Base-by-base conservation (phyloP, 805 yeast species). In the Candida ovalis region DNA sequence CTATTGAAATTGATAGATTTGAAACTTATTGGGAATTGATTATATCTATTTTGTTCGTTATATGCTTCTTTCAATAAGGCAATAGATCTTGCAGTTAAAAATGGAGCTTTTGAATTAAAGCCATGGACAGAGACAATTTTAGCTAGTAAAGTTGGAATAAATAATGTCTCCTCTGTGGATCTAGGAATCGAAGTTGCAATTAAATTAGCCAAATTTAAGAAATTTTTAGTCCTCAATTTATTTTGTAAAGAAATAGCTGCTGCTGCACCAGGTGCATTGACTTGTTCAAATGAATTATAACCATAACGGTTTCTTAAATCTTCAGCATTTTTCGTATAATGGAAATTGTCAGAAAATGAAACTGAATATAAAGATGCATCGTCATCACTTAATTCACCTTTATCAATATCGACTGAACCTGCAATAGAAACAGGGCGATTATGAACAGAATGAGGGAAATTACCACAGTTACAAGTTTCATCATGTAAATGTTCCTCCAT, bases 151-250 rank as follows among this genome's bases (percentile, higher is more conserved):
- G 87, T 81, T 0, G 94, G 92, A 33, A 84, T 80, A 56, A 85
- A 84, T 38, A 86, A 67, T 0, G 89, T 85, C 60, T 86, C 94
- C 56, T 84, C 91, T 0, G 92, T 86, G 17, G 86, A 78, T 60
- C 94, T 70, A 6, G 92, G 94, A 9, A 84, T 76, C 0, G 92
- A 78, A 51, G 85, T 75, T 0, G 92, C 88, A 4, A 86, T 89
- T 24, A 80, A 62, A 21, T 75, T 75, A 1, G 84, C 80, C 44
- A 80, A 61, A 56, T 75, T 76, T 41, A 74, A 58, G 40, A 74
- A 71, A 52, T 73, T 68, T 43, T 67, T 68, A 30, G 77, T 73
- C 24, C 74, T 66, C 47, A 71, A 65, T 43, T 64, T 69, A 51
- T 75, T 74, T 46, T 75, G 74, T 40, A 71, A 66, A 7, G 76